Percentiles rank a stretch among this genome's conserved stretches.
Evolutionary conservation across 2,329 filamentous ascomycete genomes (phyloP).

Genomic region (Monosporascus sp.): DNA sequence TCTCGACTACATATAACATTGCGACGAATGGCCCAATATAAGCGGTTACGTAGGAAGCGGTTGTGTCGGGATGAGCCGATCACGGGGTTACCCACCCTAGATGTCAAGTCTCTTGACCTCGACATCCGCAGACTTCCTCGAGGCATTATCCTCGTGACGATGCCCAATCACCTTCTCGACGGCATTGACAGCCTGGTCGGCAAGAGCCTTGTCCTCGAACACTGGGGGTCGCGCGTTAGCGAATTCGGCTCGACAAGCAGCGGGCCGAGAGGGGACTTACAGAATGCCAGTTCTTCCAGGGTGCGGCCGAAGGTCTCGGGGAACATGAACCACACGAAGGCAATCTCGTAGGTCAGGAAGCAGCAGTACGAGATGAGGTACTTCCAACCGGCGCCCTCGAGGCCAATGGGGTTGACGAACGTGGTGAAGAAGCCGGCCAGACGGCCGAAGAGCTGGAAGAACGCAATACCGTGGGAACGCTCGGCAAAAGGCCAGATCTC

Average conservation of each 20-base stretch:
- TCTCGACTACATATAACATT: too few relatives aligned
- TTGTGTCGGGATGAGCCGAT: neutral
- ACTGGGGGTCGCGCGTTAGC: slow-evolving; percentile 23
- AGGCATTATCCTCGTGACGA: slow-evolving; percentile 5
- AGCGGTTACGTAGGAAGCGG: neutral
- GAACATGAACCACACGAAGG: slow-evolving; percentile 71
- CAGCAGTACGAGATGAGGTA: slow-evolving; percentile 39
- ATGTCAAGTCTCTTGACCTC: neutral
- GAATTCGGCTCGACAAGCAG: too few relatives aligned
- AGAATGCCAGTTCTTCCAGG: slow-evolving; percentile 58
- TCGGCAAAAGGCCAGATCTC: slow-evolving; percentile 53
- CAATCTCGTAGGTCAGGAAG: slow-evolving; percentile 36
- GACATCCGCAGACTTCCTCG: neutral
- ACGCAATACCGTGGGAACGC: slow-evolving; percentile 52
- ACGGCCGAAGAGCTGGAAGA: slow-evolving; percentile 49
- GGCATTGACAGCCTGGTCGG: slow-evolving; percentile 32
- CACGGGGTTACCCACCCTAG: neutral
- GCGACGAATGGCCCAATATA: too few relatives aligned
- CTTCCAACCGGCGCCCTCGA: slow-evolving; percentile 33
- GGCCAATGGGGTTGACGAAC: slow-evolving; percentile 39
- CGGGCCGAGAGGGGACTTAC: slow-evolving; percentile 22
- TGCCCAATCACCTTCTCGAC: slow-evolving; percentile 31
- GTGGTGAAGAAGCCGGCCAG: slow-evolving; percentile 35
- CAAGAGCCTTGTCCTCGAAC: slow-evolving; percentile 33
- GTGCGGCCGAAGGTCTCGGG: slow-evolving; percentile 79